Conservation (phyloP, 2,329 filamentous ascomycete species). For the Cucurbitaria berberidis region DNA sequence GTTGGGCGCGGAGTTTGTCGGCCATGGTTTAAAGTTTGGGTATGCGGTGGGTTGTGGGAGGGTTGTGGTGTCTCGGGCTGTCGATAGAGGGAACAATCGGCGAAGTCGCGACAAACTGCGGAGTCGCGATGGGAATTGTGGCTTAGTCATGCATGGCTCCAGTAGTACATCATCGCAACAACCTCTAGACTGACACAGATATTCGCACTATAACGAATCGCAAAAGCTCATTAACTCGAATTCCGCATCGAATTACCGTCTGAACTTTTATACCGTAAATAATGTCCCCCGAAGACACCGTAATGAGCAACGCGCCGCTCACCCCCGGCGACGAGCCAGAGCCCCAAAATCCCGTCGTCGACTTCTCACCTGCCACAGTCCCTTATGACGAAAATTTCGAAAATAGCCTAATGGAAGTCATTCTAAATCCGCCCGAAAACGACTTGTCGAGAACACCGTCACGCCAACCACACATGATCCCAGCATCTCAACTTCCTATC, state of each 20-base stretch:
- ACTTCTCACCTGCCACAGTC: conserved; percentile 53
- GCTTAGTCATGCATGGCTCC: conserved; percentile 5
- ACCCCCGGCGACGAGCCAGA: conserved; percentile 41
- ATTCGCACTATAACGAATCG: not conserved
- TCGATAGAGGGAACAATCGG: not conserved
- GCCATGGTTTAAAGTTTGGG: conserved; percentile 60
- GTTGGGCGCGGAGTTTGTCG: conserved; percentile 96
- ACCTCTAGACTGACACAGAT: not conserved
- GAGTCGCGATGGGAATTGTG: conserved; percentile 11
- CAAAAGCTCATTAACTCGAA: not conserved
- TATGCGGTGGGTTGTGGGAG: not conserved
- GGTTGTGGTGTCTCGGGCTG: not conserved
- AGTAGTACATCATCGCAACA: not conserved
- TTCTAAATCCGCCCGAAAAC: conserved; percentile 45
- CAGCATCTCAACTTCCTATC: conserved; percentile 49
- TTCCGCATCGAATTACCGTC: not conserved
- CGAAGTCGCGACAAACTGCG: conserved; percentile 1
- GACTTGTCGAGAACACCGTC: conserved; percentile 25
- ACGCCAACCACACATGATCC: conserved; percentile 32
- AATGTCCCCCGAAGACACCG: conserved; percentile 31
- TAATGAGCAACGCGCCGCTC: conserved; percentile 38
- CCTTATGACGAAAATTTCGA: conserved; percentile 54
- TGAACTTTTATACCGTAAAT: not conserved
- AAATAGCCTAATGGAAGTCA: conserved; percentile 50
- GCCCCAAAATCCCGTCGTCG: conserved; percentile 40